phyloP scores from a whole-genome alignment of 306 rosid genomes.

The Medicago ruthenica region DNA sequence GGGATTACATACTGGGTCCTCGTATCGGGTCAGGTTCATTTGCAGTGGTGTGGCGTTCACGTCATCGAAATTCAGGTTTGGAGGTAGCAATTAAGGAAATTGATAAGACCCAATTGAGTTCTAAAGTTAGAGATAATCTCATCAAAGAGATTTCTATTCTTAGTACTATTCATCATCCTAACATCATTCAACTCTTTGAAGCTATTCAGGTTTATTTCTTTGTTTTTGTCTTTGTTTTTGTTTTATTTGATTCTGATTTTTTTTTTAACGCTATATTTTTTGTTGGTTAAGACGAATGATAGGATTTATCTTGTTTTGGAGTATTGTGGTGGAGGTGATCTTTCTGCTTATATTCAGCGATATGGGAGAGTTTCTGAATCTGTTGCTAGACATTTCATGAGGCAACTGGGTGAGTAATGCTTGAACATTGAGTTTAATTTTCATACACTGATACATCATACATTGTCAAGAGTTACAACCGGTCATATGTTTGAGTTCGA shows the following conservation, averaged over 20 bases:
- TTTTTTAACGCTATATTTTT: not conserved
- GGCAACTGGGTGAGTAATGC: conserved; percentile 72
- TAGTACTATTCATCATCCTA: conserved; percentile 79
- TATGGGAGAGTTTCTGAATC: conserved; percentile 77
- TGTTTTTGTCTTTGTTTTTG: not conserved
- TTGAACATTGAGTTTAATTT: conserved; percentile 9
- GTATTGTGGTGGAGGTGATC: conserved; percentile 95
- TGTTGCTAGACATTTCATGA: conserved; percentile 86
- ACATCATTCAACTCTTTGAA: conserved; percentile 76
- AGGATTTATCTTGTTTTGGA: conserved; percentile 92
- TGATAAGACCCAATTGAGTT: conserved; percentile 60
- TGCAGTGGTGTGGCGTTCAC: conserved; percentile 82
- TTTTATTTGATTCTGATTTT: not conserved
- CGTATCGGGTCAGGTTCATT: conserved; percentile 89
- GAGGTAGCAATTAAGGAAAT: conserved; percentile 89
- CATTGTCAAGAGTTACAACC: not conserved
- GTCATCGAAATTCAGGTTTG: conserved; percentile 76
- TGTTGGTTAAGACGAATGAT: conserved; percentile 61
- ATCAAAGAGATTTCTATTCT: conserved; percentile 86
- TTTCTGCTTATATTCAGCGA: conserved; percentile 64
- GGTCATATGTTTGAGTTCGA: not conserved
- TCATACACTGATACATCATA: not conserved
- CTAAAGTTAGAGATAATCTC: conserved; percentile 76
- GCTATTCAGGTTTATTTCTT: conserved; percentile 58
- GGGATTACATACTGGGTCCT: conserved; percentile 80